phyloP scores from a whole-genome alignment of 1,284 basidiomycete species.

The Coniophora puteana region DNA sequence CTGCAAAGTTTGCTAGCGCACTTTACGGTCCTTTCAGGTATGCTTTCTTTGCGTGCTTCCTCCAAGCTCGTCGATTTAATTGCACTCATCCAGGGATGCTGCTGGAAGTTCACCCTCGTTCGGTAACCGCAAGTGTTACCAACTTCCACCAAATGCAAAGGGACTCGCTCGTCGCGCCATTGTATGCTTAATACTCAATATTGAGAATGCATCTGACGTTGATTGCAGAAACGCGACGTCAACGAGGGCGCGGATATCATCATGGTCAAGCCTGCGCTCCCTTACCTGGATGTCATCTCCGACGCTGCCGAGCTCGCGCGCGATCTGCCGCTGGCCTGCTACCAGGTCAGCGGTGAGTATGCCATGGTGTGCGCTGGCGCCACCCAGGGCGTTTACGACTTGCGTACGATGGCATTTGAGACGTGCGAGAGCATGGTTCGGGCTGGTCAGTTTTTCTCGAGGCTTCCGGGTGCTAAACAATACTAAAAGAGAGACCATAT shows the following conservation, averaged over 20 bases:
- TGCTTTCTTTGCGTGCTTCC: slow-evolving; percentile 17
- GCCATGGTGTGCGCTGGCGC: slow-evolving; percentile 97
- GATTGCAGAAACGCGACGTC: slow-evolving; percentile 75
- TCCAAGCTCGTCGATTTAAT: slow-evolving; percentile 6
- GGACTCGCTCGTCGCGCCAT: slow-evolving; percentile 94
- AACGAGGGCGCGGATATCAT: slow-evolving; percentile 97
- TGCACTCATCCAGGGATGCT: slow-evolving; percentile 87
- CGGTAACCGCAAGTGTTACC: slow-evolving; percentile 96
- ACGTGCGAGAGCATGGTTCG: slow-evolving; percentile 86
- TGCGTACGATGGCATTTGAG: slow-evolving; percentile 93
- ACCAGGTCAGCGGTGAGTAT: slow-evolving; percentile 96
- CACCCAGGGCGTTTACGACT: slow-evolving; percentile 87
- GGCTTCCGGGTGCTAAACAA: not conserved
- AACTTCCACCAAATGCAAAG: slow-evolving; percentile 85
- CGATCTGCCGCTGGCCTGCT: slow-evolving; percentile 90
- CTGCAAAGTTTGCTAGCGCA: slow-evolving; percentile 98
- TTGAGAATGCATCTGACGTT: slow-evolving; percentile 2
- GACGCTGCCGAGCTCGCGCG: slow-evolving; percentile 83
- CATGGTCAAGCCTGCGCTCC: slow-evolving; percentile 97
- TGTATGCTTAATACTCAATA: slow-evolving; percentile 43
- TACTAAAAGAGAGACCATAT: slow-evolving; percentile 7
- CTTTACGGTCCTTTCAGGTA: slow-evolving; percentile 97
- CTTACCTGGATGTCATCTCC: slow-evolving; percentile 94
- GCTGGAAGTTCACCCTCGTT: slow-evolving; percentile 94
- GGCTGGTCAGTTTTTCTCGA: slow-evolving; percentile 60